Evolutionary conservation across 148 eudicot species (phyloP).

Genomic region (Arctostaphylos glauca): DNA sequence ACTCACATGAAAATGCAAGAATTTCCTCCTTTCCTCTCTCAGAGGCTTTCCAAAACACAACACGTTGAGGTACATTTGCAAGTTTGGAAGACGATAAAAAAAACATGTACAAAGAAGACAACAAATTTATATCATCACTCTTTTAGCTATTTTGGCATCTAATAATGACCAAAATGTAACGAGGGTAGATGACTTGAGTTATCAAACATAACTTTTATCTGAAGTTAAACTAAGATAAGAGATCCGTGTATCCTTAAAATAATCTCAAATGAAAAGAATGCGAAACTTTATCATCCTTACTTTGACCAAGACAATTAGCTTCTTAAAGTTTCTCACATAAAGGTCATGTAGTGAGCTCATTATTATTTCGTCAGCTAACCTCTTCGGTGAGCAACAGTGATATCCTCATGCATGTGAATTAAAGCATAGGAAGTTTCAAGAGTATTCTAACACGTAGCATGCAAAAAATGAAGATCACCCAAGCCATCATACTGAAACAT

Average conservation of each 20-base stretch:
- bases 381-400: neutral
- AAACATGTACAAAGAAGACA: neutral
- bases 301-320: neutral
- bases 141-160: neutral
- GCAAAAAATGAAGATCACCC: neutral
- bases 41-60: too few species aligned
- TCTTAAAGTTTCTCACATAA: neutral
- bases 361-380: neutral
- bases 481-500: neutral
- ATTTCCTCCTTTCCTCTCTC: too few species aligned
- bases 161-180: neutral
- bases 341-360: neutral
- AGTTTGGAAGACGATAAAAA: neutral
- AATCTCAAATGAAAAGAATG: neutral
- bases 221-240: neutral
- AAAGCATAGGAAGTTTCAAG: neutral
- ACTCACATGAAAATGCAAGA: neutral
- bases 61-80: too few species aligned
- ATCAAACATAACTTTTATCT: neutral
- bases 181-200: neutral
- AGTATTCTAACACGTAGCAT: neutral
- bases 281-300: neutral
- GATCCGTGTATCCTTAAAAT: neutral
- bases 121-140: neutral
- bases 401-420: neutral